A percentile compares a stretch with the other conserved stretches of the same genome.
These are phyloP conservation scores for Coelastrella sp. DNA, from an alignment of 139 green algal genomes.

Conservation along the genomic window DNA sequence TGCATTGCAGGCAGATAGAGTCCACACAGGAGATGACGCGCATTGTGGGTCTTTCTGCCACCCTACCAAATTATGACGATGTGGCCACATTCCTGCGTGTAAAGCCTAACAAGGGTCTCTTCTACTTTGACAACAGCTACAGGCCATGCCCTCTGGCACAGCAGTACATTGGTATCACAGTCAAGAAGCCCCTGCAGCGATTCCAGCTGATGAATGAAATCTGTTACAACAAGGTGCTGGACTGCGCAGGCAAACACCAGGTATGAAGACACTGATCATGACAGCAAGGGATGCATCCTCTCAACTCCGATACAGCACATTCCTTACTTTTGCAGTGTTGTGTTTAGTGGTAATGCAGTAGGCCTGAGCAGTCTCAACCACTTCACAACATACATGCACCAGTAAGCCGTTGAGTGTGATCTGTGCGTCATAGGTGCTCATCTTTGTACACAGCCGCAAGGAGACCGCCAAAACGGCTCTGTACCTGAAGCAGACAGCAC, in stretches of 20 bases:
- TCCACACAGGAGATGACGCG: conserved; percentile 93
- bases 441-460: conserved; percentile 99
- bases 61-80: conserved; percentile 98
- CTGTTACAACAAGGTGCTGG: conserved; percentile 98
- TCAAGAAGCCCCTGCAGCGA: conserved; percentile 99
- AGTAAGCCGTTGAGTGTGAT: not conserved
- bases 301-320: no score
- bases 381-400: no score
- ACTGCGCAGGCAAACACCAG: conserved; percentile 93
- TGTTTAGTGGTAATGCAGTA: no score
- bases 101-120: conserved; percentile 91
- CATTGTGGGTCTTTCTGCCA: conserved; percentile 96
- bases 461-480: conserved; percentile 97
- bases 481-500: conserved; percentile 88
- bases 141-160: conserved; percentile 94
- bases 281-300: no score
- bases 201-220: conserved; percentile 99
- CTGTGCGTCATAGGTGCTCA: conserved; percentile 77
- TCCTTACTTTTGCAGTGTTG: no score
- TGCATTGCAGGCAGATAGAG: conserved; percentile 73
- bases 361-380: no score
- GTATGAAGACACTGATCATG: conserved; percentile 21
- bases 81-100: conserved; percentile 95
- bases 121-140: conserved; percentile 98
- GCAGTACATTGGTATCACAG: conserved; percentile 96